Evolutionary conservation across 1,284 basidiomycete species (phyloP), one percentile per base, ranked within the genome.

Genomic region (Tylopilus sp.): DNA sequence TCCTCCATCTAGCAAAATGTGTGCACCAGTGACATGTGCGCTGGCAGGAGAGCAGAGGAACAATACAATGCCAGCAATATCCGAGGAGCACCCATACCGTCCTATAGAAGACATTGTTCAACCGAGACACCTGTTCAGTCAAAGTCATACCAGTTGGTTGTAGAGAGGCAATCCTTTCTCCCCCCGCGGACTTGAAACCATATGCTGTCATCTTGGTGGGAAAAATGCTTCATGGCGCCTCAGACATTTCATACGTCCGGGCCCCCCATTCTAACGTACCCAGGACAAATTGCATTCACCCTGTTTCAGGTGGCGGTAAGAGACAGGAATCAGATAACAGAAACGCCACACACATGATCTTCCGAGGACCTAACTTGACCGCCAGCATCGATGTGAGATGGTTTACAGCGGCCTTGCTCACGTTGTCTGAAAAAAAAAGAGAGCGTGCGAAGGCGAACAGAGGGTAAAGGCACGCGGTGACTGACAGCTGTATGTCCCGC

Each of bases 151-250:
- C 84, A 59, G 78, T 81, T 6, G 86, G 86, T 56, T 86, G 82
- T 7, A 61, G 63, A 0, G 67, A 60, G 21, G 69, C 71, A 52
- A 89, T 76, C 3, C 56, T 66, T n/a, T 79, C 75, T 41, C 77
- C 78, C 5, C 82, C 80, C 12, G 70, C 68, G 28, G 71, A 74
- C 59, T 82, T 78, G 59, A 92, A 73, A 4, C 84, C 88, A 47
- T 76, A 91, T 0, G 85, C 79, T 1, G 92, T 94, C 92, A 95
- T 94, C 67, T 86, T 89, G 46, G 86, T 88, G 0, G 88, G 89
- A 71, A 92, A 93, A 15, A 92, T 73, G 9, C 86, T 88, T 38
- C 11, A 19, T 16, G 25, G 29, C 28, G 29, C 49, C 21, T 59
- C 19, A 51, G 35, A 30, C 33, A 18, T 34, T 42, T 29, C 11